Base-by-base conservation (phyloP, 306 rosid species). In the Sesbania bispinosa region DNA sequence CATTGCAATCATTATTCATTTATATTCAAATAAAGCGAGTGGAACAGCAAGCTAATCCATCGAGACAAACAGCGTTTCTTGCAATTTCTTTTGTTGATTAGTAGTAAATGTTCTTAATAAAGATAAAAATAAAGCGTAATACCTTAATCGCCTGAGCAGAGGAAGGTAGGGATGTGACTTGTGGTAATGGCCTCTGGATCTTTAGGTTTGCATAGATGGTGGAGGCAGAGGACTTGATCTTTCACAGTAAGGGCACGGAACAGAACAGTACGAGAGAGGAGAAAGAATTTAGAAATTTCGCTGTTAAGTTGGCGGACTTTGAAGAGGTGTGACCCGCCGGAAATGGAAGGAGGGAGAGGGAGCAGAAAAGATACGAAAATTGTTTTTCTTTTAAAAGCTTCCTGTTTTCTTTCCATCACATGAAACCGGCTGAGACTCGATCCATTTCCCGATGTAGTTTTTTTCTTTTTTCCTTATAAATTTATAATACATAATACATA, bases 81-180 rank as follows among this genome's bases (percentile, higher is more conserved):
- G 36, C 7, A 33, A 67, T 50, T 15, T 29, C 14, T n/a, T n/a
- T n/a, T n/a, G n/a, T 9, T 18, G 18, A 30, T 6, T 16, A 10
- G 29, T 18, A 32, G 35, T 16, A 45, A 30, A 43, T 42, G 32
- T 0, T 30, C 59, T 19, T 18, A 72, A 71, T 18, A 18, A 6
- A 10, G 13, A 14, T 45, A 20, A 45, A 14, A 21, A 6, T 1
- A 21, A 61, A 73, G 69, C 5, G 8, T 3, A 35, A 4, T 73
- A 73, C 77, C 77, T 67, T 15, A 61, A 60, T 29, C 16, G 38
- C 26, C 3, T 13, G 38, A 73, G 13, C 29, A 15, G 54, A 70
- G 20, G 52, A 13, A 26, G 26, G 13, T 59, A 19, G 46, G 16
- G 60, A 20, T 8, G 60, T 0, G 3, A 23, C 11, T 18, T 11